Percentiles rank a stretch among this genome's conserved stretches.
phyloP scores from a whole-genome alignment of 1,284 basidiomycete genomes.

The Papiliotrema nemorosa region DNA sequence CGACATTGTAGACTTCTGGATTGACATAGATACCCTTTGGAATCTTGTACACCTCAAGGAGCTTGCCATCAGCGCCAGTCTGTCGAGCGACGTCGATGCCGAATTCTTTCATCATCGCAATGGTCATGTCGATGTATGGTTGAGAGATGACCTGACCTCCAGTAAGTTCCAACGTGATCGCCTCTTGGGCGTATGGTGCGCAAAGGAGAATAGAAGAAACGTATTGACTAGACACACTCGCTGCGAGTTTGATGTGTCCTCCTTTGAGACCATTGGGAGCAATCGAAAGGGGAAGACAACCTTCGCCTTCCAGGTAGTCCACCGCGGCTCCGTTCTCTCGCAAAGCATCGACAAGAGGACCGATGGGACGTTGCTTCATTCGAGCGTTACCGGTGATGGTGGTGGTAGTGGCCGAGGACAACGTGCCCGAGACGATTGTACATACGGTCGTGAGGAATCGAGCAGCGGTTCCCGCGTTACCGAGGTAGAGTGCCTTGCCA shows the following conservation, averaged over 20 bases:
- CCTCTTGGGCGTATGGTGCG: constrained; percentile 82
- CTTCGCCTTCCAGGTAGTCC: constrained; percentile 71
- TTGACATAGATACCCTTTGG: constrained; percentile 76
- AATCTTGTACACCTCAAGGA: constrained; percentile 80
- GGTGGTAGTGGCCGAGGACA: constrained; percentile 56
- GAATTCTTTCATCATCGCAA: constrained; percentile 96
- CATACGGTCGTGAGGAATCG: constrained; percentile 97
- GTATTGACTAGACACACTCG: constrained; percentile 95
- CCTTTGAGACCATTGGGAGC: constrained; percentile 79
- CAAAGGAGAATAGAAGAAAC: constrained; percentile 95
- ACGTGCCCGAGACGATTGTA: constrained; percentile 62
- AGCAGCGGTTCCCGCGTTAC: constrained; percentile 96
- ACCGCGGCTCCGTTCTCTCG: constrained; percentile 75
- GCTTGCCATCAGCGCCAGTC: constrained; percentile 60
- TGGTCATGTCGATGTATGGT: constrained; percentile 99
- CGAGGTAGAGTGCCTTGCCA: constrained; percentile 88
- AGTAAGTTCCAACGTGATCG: constrained; percentile 81
- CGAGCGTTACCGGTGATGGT: constrained; percentile 94
- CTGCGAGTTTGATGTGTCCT: constrained; percentile 79
- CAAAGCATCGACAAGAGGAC: constrained; percentile 91
- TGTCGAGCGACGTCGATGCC: constrained; percentile 75
- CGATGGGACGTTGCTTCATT: constrained; percentile 96
- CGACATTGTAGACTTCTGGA: constrained; percentile 81
- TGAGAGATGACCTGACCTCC: constrained; percentile 96
- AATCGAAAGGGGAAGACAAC: constrained; percentile 87